Base-by-base conservation (phyloP, 129 eudicot genomes). In the Centaurea solstitialis region DNA sequence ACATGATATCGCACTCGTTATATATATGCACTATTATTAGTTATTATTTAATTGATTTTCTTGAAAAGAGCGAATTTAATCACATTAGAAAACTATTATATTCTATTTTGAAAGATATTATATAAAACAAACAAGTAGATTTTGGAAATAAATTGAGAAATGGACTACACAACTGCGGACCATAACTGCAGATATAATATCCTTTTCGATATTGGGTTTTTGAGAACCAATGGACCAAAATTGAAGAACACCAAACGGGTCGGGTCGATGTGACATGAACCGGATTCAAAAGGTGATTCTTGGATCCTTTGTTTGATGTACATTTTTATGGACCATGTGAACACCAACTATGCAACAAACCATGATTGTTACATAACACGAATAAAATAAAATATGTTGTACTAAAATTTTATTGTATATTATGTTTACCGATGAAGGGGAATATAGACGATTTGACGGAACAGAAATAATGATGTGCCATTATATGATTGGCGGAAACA, bases 81-180 rank as follows among this genome's bases (percentile, higher is more conserved):
- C 17, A 53, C 21, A 4, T 53, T 15, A 53, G 17, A 53, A 53
- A 57, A n/a, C 3, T 57, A 6, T 17, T 57, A 57, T 17, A n/a
- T 57, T 57, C 9, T n/a, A 57, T 57, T n/a, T 57, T 17, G 65
- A 57, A 57, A 57, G 18, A 57, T 7, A 57, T 57, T 10, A 43
- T 57, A 57, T 57, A 57, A 57, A 57, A 57, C 65, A 57, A 17
- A 57, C 9, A 57, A 20, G 18, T 57, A n/a, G 65, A 57, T 57
- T 53, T 57, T 57, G 65, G 65, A 57, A 57, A 57, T 57, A 57
- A 57, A 57, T 57, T 11, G 47, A 70, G 24, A 70, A 70, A 70
- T 70, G 74, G 74, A 70, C 74, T 33, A 70, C 47, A 30, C 74
- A 57, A 17, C 7, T 70, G 74, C 17, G 74, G 47, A 37, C 47